phyloP scores from a whole-genome alignment of 1,139 yeast genomes.

The Blastobotrys apis region DNA sequence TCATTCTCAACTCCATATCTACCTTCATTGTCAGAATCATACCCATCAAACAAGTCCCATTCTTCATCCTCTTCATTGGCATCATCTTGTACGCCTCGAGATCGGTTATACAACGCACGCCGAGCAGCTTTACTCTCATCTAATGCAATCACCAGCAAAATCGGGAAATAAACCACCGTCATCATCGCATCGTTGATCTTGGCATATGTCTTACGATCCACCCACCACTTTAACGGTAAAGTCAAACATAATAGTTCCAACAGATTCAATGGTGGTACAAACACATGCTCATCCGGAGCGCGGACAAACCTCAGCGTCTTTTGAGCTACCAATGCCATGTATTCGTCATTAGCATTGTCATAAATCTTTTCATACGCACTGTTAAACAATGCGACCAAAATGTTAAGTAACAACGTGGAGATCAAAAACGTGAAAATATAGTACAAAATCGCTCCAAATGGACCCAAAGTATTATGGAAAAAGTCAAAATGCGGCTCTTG shows the following conservation, averaged over 20 bases:
- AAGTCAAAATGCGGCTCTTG: constrained; percentile 71
- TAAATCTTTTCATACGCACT: constrained; percentile 79
- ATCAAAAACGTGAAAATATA: constrained; percentile 74
- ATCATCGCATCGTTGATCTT: constrained; percentile 42
- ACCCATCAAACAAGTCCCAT: constrained; percentile 84
- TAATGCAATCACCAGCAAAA: constrained; percentile 54
- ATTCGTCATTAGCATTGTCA: constrained; percentile 79
- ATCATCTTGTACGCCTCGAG: constrained; percentile 65
- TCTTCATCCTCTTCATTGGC: constrained; percentile 75
- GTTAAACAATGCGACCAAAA: constrained; percentile 77
- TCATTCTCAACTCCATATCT: constrained; percentile 38
- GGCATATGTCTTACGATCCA: constrained; percentile 31
- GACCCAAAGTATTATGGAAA: constrained; percentile 70
- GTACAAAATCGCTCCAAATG: constrained; percentile 74
- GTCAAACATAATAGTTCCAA: constrained; percentile 52
- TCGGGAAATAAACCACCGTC: constrained; percentile 65
- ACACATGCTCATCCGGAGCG: constrained; percentile 84
- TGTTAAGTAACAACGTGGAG: constrained; percentile 55
- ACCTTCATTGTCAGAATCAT: constrained; percentile 39
- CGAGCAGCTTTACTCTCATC: constrained; percentile 64
- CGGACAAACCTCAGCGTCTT: constrained; percentile 79
- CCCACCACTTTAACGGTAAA: constrained; percentile 41
- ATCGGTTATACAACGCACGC: constrained; percentile 67
- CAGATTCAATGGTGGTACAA: constrained; percentile 80
- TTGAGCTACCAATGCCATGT: constrained; percentile 78